Evolutionary conservation across 345 rosid genomes (phyloP).

Genomic region (Syzygium oleosum): DNA sequence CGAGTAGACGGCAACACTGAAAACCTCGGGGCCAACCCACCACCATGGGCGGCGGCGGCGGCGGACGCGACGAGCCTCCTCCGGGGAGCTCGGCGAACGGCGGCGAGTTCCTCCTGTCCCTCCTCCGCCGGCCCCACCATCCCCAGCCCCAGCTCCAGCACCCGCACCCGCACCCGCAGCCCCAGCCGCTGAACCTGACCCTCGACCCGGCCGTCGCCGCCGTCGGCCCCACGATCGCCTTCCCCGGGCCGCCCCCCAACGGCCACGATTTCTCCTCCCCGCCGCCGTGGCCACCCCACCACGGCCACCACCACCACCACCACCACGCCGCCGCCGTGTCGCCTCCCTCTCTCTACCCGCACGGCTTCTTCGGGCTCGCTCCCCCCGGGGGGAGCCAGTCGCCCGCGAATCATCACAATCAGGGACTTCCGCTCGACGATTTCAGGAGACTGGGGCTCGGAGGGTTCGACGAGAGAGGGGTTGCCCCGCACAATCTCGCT

Average conservation of each 20-base stretch:
- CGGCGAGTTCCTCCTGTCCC: conserved; percentile 74
- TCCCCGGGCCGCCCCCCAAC: conserved; percentile 32
- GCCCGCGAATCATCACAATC: conserved; percentile 15
- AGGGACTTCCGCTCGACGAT: conserved; percentile 37
- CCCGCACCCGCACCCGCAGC: conserved; percentile 8
- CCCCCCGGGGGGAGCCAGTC: not conserved
- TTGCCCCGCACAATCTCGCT: conserved; percentile 19
- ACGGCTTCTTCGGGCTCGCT: conserved; percentile 10
- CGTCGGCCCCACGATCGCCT: conserved; percentile 47
- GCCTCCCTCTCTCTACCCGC: conserved; percentile 32
- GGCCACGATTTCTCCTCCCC: conserved; percentile 25
- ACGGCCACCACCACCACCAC: conserved; percentile 16
- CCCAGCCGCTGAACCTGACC: conserved; percentile 13
- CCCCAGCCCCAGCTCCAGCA: conserved; percentile 8
- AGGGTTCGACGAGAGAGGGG: conserved; percentile 1
- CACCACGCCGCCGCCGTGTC: conserved; percentile 26
- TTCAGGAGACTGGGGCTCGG: conserved; percentile 40
- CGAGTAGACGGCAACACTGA: not conserved
- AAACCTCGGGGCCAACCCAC: not conserved
- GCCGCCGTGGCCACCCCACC: conserved; percentile 24
- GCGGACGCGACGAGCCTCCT: conserved; percentile 44
- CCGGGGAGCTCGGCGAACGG: conserved; percentile 33
- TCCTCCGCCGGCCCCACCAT: conserved; percentile 51
- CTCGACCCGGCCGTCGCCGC: conserved; percentile 87
- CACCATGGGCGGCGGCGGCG: conserved; percentile 52